Conservation (phyloP, 495 filamentous ascomycete genomes). For the Podospora bellae-mahoneyi region DNA sequence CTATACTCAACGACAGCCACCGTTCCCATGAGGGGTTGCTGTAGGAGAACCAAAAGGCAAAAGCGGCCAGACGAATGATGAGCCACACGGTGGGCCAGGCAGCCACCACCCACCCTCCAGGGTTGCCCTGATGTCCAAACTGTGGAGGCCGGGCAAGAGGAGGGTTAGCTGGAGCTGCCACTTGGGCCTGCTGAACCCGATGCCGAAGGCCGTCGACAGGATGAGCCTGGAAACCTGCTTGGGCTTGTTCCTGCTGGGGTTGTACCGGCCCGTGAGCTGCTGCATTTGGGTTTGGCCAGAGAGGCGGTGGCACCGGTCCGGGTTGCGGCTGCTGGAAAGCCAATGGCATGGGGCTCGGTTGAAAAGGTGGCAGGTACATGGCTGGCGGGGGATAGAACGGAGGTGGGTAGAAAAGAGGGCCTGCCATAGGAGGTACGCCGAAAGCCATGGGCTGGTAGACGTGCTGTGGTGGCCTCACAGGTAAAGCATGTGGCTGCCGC, state of each 20-base stretch:
- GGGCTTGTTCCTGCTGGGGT: not conserved
- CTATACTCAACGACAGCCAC: constrained; percentile 57
- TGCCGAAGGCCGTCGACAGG: constrained; percentile 1
- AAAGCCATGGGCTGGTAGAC: not conserved
- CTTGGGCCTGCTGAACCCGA: constrained; percentile 5
- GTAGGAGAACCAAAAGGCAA: constrained; percentile 76
- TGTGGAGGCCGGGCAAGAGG: constrained; percentile 2
- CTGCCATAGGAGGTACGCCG: not conserved
- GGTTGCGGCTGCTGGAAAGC: constrained; percentile 3
- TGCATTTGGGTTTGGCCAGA: not conserved
- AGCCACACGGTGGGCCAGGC: constrained; percentile 69
- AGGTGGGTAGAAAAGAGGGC: not conserved
- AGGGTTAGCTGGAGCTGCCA: constrained; percentile 8
- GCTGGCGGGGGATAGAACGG: not conserved
- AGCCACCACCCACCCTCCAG: constrained; percentile 47
- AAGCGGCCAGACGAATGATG: constrained; percentile 67
- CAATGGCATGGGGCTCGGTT: not conserved
- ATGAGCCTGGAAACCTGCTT: constrained; percentile 4
- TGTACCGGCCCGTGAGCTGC: not conserved
- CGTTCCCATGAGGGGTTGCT: constrained; percentile 67
- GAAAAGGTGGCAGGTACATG: not conserved
- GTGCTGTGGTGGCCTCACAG: not conserved
- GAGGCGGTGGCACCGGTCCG: not conserved
- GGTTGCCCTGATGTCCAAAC: constrained; percentile 35
- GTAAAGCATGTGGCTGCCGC: not conserved